Percentiles rank a stretch among this genome's conserved stretches.
Evolutionary conservation across 805 yeast species (phyloP).

Genomic region (Jamesozyma piceae): DNA sequence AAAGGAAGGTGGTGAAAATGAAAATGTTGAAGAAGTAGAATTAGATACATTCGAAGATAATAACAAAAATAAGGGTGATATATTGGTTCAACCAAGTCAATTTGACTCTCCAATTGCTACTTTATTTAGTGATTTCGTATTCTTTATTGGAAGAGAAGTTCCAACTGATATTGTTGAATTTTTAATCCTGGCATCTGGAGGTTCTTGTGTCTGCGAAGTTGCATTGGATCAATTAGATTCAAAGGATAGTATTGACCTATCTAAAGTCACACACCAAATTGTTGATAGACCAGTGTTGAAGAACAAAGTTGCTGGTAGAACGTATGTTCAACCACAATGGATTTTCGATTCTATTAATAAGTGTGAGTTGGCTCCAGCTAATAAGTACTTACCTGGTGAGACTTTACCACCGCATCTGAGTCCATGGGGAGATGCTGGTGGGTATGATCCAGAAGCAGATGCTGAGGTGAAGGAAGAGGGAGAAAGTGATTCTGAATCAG

Average conservation of each 20-base stretch:
- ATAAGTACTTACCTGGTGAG: slow-evolving; percentile 87
- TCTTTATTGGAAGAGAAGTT: slow-evolving; percentile 91
- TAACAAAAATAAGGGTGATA: slow-evolving; percentile 55
- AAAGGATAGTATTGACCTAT: slow-evolving; percentile 44
- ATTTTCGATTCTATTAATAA: slow-evolving; percentile 84
- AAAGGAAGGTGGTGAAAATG: slow-evolving; percentile 31
- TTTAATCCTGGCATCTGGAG: slow-evolving; percentile 78
- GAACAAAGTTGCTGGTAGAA: slow-evolving; percentile 78
- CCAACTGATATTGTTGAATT: slow-evolving; percentile 87
- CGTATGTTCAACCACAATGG: slow-evolving; percentile 97
- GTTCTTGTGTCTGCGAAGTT: slow-evolving; percentile 75
- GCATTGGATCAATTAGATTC: slow-evolving; percentile 63
- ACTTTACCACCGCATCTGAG: slow-evolving; percentile 91
- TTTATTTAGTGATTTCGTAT: slow-evolving; percentile 65
- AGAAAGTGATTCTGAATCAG: slow-evolving; percentile 28
- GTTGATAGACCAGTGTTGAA: slow-evolving; percentile 81
- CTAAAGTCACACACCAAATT: slow-evolving; percentile 81
- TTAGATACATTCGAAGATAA: slow-evolving; percentile 67
- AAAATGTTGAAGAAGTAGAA: slow-evolving; percentile 37
- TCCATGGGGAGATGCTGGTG: slow-evolving; percentile 97
- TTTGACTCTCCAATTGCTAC: slow-evolving; percentile 50
- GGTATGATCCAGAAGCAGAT: slow-evolving; percentile 71
- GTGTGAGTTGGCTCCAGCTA: slow-evolving; percentile 62
- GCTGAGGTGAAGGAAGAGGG: slow-evolving; percentile 34
- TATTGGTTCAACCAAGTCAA: slow-evolving; percentile 61